Base-by-base conservation (phyloP, 1,139 yeast genomes). In the Debaryomyces psychrophilus region DNA sequence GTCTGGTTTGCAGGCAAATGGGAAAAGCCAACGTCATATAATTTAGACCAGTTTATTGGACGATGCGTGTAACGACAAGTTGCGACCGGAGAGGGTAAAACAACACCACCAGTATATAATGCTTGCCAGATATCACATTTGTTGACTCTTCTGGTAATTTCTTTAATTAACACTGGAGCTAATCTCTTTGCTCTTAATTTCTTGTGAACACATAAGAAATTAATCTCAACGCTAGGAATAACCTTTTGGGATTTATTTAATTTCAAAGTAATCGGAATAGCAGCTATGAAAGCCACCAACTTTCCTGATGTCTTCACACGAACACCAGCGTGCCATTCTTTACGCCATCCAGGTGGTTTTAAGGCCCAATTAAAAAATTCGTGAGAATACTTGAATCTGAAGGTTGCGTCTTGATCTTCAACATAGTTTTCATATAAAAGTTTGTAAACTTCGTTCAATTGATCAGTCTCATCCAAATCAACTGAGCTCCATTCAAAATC, bases 261-360 rank as follows among this genome's bases (percentile, higher is more conserved):
- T 41, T 79, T 70, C 53, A 93, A 71, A 23, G 76, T 77, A 31
- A 88, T 77, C 1, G 99, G 99, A 36, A 92, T 85, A 11, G 95
- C 99, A 26, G 95, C 82, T 54, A 93, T 93, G 61, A 93, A 93
- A 0, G 95, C 98, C 42, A 93, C 92, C 51, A 93, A 76, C 62
- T 87, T 87, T 2, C 85, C 82, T 15, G 88, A 81, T 2, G 76
- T 76, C 56, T 82, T 84, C 28, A 89, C 98, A 35, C 98, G 77
- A 12, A 93, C 97, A 52, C 98, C 99, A 37, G 90, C 87, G 60
- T 87, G 88, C 96, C 97, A 92, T 11, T 90, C 95, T 48, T 77
- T 73, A 44, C 76, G 75, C 89, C 95, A 93, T 11, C 98, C 98
- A 0, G 99, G 99, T 7, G 97, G 90, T 57, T 87, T 86, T 57